These are phyloP conservation scores for Apophysomyces variabilis DNA, from an alignment of 371 early-diverging fungal genomes.

Conservation along the genomic window DNA sequence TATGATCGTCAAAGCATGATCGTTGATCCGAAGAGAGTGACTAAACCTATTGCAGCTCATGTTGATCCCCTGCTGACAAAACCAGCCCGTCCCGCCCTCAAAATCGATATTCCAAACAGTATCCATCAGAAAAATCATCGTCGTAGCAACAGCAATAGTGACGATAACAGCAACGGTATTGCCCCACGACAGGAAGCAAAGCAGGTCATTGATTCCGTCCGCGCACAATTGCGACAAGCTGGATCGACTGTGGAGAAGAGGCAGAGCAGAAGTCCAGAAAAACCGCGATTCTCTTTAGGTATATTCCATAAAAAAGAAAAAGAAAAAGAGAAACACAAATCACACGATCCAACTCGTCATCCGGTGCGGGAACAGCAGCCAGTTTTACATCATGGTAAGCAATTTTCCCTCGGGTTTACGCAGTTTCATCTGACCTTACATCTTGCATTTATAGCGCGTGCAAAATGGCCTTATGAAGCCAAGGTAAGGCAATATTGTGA, in stretches of 20 bases:
- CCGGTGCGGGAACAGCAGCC: constrained; percentile 9
- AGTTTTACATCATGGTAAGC: constrained; percentile 23
- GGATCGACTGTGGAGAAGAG: constrained; percentile 5
- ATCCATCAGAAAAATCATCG: not conserved
- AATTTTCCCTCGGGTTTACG: not conserved
- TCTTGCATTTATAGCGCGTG: constrained; percentile 15
- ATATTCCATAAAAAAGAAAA: constrained; percentile 32
- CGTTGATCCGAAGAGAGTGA: not conserved
- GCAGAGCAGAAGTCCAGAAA: constrained; percentile 13
- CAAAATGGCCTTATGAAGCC: constrained; percentile 37
- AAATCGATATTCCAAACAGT: constrained; percentile 1
- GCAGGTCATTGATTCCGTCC: constrained; percentile 10
- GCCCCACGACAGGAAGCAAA: constrained; percentile 15
- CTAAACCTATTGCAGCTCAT: not conserved
- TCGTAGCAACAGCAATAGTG: too few relatives aligned
- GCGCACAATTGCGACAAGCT: constrained; percentile 15
- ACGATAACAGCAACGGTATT: not conserved
- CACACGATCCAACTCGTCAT: constrained; percentile 9
- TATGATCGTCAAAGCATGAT: constrained; percentile 23
- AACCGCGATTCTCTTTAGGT: constrained; percentile 24
- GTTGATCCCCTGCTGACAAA: not conserved
- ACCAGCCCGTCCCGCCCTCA: not conserved
- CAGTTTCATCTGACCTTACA: not conserved
- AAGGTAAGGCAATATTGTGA: constrained; percentile 14
- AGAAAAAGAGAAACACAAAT: constrained; percentile 16